Evolutionary conservation across 441 rosid species (phyloP).

Genomic region (Manihot esculenta): DNA sequence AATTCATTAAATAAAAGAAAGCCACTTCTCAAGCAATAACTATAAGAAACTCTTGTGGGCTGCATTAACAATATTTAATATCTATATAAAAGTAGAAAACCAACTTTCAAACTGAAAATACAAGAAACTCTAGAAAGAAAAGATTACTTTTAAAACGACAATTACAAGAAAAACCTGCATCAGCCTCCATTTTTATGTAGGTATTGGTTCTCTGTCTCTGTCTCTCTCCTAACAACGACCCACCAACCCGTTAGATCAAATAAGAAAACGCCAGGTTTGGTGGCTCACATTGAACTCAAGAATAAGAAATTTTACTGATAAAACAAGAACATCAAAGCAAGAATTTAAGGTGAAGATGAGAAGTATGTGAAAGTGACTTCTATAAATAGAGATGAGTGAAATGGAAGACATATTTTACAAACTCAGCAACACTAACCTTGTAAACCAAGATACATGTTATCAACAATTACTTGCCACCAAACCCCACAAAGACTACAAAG

Average conservation of each 20-base stretch:
- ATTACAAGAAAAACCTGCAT: constrained; percentile 16
- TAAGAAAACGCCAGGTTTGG: constrained; percentile 31
- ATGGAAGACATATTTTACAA: constrained; percentile 46
- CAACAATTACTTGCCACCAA: constrained; percentile 54
- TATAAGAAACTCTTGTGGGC: not conserved
- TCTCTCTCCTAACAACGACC: constrained; percentile 31
- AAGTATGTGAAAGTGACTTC: constrained; percentile 41
- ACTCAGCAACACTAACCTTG: constrained; percentile 39
- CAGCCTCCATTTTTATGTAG: not conserved
- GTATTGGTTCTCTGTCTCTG: constrained; percentile 14
- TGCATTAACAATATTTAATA: not conserved
- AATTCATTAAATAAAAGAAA: not conserved
- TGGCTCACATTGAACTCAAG: constrained; percentile 26
- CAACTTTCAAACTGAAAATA: constrained; percentile 13
- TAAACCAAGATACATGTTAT: constrained; percentile 32
- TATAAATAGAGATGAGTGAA: constrained; percentile 43
- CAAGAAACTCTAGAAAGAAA: constrained; percentile 2
- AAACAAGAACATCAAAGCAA: constrained; percentile 34
- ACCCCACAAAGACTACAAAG: constrained; percentile 27
- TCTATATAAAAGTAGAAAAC: not conserved
- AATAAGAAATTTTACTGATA: constrained; percentile 24
- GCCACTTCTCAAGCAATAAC: constrained; percentile 11
- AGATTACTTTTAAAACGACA: not conserved
- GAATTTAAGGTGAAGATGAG: constrained; percentile 57
- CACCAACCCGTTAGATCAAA: constrained; percentile 35